Evolutionary conservation across 495 filamentous ascomycete species (phyloP).

Genomic region (Daldinia grandis): DNA sequence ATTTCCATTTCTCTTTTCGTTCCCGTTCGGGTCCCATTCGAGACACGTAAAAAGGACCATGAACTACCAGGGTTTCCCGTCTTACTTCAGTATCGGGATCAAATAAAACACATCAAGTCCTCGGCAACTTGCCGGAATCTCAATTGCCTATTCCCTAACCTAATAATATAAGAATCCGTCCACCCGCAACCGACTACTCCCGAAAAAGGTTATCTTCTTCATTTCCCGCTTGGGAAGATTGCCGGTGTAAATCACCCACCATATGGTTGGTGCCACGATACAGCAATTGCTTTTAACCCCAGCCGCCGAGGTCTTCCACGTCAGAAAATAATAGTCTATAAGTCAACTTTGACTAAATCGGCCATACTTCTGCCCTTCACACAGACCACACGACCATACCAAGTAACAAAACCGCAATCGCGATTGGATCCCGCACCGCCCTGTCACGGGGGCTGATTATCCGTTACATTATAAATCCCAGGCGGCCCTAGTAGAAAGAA

Average conservation of each 20-base stretch:
- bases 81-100: conserved; percentile 23
- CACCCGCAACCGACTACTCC: conserved; percentile 36
- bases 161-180: conserved; percentile 13
- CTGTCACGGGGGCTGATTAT: background rate
- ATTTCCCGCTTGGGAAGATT: conserved; percentile 31
- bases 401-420: background rate
- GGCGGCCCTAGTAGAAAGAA: conserved; percentile 2
- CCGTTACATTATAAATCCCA: background rate
- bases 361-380: conserved; percentile 2
- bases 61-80: background rate
- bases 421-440: background rate
- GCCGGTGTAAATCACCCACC: conserved; percentile 22
- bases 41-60: background rate
- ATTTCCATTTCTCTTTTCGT: background rate
- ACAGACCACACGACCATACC: conserved; percentile 2
- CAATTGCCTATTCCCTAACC: conserved; percentile 1
- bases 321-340: background rate
- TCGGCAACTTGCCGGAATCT: conserved; percentile 12
- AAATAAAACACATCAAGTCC: conserved; percentile 4
- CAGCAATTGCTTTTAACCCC: conserved; percentile 7
- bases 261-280: conserved; percentile 24
- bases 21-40: background rate
- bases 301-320: conserved; percentile 15
- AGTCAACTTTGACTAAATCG: conserved; percentile 4
- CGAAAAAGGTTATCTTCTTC: conserved; percentile 17